phyloP scores from a whole-genome alignment of 2,329 filamentous ascomycete genomes.

The Cladosporium sp. region DNA sequence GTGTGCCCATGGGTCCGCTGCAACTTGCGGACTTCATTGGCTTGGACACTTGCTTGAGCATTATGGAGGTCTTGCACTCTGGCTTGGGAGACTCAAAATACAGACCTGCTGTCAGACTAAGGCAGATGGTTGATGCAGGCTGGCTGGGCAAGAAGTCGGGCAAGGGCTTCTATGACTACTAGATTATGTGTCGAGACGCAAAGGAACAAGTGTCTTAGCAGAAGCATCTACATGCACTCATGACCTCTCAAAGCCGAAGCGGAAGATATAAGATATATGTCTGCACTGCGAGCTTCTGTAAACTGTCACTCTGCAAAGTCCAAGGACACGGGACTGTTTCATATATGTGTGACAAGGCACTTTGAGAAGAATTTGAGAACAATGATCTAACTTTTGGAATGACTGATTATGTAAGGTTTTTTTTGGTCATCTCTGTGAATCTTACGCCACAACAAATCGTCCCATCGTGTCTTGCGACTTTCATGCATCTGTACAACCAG shows the following conservation, averaged over 20 bases:
- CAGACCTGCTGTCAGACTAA: constrained; percentile 76
- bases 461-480: neutral
- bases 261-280: too few relatives aligned
- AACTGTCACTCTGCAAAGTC: too few relatives aligned
- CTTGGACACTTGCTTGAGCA: constrained; percentile 89
- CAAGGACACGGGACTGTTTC: too few relatives aligned
- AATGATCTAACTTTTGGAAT: neutral
- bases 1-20: constrained; percentile 95
- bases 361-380: neutral
- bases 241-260: too few relatives aligned
- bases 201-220: too few relatives aligned
- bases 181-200: neutral
- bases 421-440: neutral
- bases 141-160: constrained; percentile 98
- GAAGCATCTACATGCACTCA: too few relatives aligned
- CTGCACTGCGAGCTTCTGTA: too few relatives aligned
- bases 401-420: neutral
- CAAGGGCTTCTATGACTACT: constrained; percentile 75
- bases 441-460: neutral
- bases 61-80: constrained; percentile 90
- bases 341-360: too few relatives aligned
- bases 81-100: constrained; percentile 97
- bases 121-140: constrained; percentile 96
- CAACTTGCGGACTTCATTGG: constrained; percentile 96
- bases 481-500: neutral